phyloP scores from a whole-genome alignment of 225 moss, liverwort and hornwort genomes.

The Bryum argenteum region DNA sequence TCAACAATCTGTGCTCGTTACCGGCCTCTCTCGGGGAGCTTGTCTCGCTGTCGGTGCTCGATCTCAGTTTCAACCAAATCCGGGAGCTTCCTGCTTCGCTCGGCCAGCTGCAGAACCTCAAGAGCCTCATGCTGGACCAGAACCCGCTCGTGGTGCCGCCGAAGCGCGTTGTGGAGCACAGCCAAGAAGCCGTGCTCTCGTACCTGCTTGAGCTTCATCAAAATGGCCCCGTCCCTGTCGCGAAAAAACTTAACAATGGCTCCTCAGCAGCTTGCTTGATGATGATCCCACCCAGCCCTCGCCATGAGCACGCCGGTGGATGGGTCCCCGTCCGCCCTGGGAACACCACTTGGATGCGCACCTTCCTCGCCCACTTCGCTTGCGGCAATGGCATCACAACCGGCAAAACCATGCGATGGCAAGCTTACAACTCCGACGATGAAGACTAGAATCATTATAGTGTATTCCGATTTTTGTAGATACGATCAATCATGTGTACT shows the following conservation, averaged over 20 bases:
- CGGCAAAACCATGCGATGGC: constrained; percentile 55
- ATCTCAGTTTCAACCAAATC: constrained; percentile 96
- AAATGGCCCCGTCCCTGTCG: constrained; percentile 25
- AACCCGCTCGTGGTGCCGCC: constrained; percentile 86
- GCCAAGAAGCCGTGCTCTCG: constrained; percentile 72
- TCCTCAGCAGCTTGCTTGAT: constrained; percentile 19
- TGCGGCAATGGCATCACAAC: constrained; percentile 33
- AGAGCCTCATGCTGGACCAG: constrained; percentile 70
- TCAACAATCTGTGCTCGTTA: constrained; percentile 69
- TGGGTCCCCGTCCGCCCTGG: constrained; percentile 78
- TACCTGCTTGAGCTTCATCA: constrained; percentile 61
- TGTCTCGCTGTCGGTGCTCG: constrained; percentile 46
- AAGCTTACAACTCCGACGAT: constrained; percentile 53
- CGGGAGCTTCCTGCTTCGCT: constrained; percentile 84
- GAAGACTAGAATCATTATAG: constrained; percentile 15
- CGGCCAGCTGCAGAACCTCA: constrained; percentile 62
- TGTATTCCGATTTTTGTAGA: too few species aligned
- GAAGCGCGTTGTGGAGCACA: constrained; percentile 71
- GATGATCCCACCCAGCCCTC: constrained; percentile 52
- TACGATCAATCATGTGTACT: too few species aligned
- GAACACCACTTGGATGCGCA: constrained; percentile 59
- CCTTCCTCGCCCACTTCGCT: constrained; percentile 53
- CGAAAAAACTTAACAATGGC: too few species aligned
- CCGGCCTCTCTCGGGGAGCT: constrained; percentile 80
- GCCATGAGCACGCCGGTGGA: constrained; percentile 50